phyloP scores from a whole-genome alignment of 2,329 filamentous ascomycete genomes.

The Bipolaris victoriae region DNA sequence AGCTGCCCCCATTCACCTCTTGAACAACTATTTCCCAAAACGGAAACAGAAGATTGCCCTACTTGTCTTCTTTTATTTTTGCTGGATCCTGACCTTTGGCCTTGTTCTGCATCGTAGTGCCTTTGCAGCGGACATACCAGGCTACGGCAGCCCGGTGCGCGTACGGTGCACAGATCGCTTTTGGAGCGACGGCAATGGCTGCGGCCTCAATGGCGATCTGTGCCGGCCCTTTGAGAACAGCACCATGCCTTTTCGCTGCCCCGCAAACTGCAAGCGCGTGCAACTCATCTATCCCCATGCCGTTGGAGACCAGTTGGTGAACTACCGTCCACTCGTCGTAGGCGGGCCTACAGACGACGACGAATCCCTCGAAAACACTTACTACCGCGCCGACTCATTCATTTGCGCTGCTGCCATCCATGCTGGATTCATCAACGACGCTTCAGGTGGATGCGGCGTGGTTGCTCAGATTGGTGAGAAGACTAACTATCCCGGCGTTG shows the following conservation, averaged over 20 bases:
- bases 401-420: conserved; percentile 87
- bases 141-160: conserved; percentile 69
- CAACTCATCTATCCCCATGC: conserved; percentile 74
- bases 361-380: conserved; percentile 54
- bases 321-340: conserved; percentile 62
- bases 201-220: conserved; percentile 74
- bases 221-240: conserved; percentile 77
- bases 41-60: conserved; percentile 64
- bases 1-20: conserved; percentile 66
- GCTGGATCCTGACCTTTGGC: conserved; percentile 74
- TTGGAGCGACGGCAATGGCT: conserved; percentile 71
- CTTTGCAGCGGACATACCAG: conserved; percentile 65
- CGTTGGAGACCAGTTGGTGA: conserved; percentile 70
- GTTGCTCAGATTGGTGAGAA: conserved; percentile 74
- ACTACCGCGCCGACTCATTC: conserved; percentile 89
- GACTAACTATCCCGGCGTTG: conserved; percentile 66
- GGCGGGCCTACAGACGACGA: conserved; percentile 57
- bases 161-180: conserved; percentile 73
- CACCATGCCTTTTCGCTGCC: conserved; percentile 75
- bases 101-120: conserved; percentile 71
- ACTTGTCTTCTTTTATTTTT: conserved; percentile 64
- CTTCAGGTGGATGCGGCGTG: conserved; percentile 80
- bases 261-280: conserved; percentile 71
- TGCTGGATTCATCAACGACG: conserved; percentile 75
- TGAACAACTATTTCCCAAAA: conserved; percentile 68